Evolutionary conservation across 2,329 filamentous ascomycete species (phyloP).

Genomic region (Neonectria coccinea): DNA sequence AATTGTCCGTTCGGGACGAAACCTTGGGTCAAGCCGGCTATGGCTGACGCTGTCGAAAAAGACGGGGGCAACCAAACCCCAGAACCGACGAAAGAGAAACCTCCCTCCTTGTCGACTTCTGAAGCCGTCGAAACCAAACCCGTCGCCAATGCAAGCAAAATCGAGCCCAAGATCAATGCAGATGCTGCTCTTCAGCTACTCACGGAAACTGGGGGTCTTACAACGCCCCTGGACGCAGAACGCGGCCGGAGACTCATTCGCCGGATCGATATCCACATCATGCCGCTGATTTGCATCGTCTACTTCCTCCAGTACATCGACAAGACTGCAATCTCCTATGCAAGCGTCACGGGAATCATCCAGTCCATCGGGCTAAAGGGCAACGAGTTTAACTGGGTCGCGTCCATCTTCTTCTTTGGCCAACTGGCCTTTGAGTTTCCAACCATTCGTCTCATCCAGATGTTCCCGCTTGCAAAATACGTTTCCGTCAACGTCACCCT

Average conservation of each 20-base stretch:
- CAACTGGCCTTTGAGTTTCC: constrained; percentile 54
- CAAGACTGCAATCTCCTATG: constrained; percentile 43
- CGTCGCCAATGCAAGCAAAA: neutral
- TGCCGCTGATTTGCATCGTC: constrained; percentile 41
- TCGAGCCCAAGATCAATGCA: constrained; percentile 11
- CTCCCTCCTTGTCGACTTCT: neutral
- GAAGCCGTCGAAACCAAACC: neutral
- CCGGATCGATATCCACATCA: constrained; percentile 40
- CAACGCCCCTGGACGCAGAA: constrained; percentile 27
- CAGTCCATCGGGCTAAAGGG: constrained; percentile 51
- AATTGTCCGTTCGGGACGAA: neutral
- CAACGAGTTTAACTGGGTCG: constrained; percentile 57
- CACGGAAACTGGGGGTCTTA: constrained; percentile 28
- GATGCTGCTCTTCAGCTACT: constrained; percentile 36
- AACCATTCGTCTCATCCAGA: constrained; percentile 52
- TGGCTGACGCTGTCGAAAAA: constrained; percentile 21
- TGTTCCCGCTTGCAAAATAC: constrained; percentile 54
- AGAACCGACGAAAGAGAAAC: constrained; percentile 3
- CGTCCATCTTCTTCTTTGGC: constrained; percentile 48
- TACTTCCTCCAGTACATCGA: constrained; percentile 45
- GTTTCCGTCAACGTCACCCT: constrained; percentile 51
- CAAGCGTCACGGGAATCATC: constrained; percentile 41
- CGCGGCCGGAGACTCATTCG: constrained; percentile 31
- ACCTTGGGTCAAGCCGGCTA: neutral
- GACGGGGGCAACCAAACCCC: neutral